These are phyloP conservation scores for Ceratobasidium sp. DNA, from an alignment of 1,284 basidiomycete species.

Conservation along the genomic window DNA sequence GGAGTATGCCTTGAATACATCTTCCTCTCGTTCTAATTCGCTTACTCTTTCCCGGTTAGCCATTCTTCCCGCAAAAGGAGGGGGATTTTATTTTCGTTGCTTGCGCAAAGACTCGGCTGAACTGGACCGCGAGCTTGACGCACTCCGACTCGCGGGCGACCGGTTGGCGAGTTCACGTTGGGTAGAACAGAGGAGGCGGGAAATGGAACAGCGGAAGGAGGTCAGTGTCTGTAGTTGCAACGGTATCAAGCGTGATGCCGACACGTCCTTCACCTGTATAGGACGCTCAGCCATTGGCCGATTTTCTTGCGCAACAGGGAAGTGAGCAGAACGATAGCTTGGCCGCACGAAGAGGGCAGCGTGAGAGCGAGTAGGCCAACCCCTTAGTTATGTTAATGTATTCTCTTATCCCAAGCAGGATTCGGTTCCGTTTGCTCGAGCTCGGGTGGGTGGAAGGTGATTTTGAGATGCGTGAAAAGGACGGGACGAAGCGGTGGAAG, in stretches of 20 bases:
- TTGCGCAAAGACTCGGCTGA: background rate
- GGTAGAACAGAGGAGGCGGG: background rate
- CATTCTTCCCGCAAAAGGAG: background rate
- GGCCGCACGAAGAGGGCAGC: background rate
- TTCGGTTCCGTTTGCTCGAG: conserved; percentile 16
- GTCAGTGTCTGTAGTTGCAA: background rate
- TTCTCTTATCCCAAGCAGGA: background rate
- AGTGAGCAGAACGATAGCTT: background rate
- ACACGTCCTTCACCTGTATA: background rate
- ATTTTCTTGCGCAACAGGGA: background rate
- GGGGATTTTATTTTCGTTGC: background rate
- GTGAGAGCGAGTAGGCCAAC: background rate
- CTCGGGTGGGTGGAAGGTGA: conserved; percentile 20
- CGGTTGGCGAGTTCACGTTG: background rate
- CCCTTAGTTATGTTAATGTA: background rate
- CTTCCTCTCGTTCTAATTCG: background rate
- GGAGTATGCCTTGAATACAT: background rate
- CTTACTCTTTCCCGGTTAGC: background rate
- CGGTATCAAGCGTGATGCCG: background rate
- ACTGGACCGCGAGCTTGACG: conserved; percentile 10
- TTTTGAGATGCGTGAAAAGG: background rate
- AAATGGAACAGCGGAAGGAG: background rate
- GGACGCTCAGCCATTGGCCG: background rate
- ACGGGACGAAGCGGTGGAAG: conserved; percentile 4
- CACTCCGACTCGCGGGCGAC: background rate